A percentile compares a stretch with the other conserved stretches of the same genome.
These are phyloP conservation scores for Hemisphaericaspora xylofermentans DNA, from an alignment of 1,139 yeast genomes.

Conservation along the genomic window DNA sequence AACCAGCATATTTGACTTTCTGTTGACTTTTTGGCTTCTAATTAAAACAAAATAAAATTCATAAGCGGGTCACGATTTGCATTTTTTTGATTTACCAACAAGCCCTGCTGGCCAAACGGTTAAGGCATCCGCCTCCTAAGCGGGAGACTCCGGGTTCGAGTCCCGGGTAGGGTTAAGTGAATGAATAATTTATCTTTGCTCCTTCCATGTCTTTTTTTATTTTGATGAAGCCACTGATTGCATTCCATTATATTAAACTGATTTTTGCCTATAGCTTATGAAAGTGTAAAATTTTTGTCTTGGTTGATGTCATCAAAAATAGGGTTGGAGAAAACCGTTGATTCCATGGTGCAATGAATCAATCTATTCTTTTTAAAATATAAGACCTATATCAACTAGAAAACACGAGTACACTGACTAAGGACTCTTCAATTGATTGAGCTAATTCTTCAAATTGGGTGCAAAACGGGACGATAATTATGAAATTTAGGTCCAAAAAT, in stretches of 20 bases:
- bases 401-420: too few species aligned
- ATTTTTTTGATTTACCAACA: neutral
- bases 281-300: too few species aligned
- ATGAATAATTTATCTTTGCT: neutral
- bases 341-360: too few species aligned
- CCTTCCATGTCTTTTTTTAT: neutral
- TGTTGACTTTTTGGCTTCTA: too few species aligned
- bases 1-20: too few species aligned
- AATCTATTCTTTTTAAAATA: too few species aligned
- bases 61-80: neutral
- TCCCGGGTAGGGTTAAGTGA: slow-evolving; percentile 76
- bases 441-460: neutral
- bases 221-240: neutral
- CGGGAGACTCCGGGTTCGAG: slow-evolving; percentile 97
- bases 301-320: too few species aligned
- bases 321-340: too few species aligned
- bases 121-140: slow-evolving; percentile 96
- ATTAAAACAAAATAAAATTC: neutral
- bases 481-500: neutral
- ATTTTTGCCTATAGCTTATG: too few species aligned
- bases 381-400: too few species aligned
- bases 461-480: too few species aligned
- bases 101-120: slow-evolving; percentile 90
- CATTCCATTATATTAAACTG: neutral
- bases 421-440: too few species aligned